Evolutionary conservation across 2,329 filamentous ascomycete genomes (phyloP).

Genomic region (Polychaeton citri): DNA sequence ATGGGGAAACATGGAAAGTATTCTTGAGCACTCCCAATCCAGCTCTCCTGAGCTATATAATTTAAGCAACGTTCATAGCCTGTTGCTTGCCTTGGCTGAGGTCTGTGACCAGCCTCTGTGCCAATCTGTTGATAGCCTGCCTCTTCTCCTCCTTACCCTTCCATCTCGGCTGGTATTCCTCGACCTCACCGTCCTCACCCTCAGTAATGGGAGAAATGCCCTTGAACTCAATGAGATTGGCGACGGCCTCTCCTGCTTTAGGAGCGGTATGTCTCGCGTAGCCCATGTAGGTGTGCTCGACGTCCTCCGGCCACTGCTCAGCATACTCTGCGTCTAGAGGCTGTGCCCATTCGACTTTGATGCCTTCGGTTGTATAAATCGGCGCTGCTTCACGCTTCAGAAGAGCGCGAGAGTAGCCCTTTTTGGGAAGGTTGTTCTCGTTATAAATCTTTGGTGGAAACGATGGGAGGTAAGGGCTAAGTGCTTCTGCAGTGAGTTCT

Average conservation of each 20-base stretch:
- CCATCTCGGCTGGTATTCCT: neutral
- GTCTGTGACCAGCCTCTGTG: neutral
- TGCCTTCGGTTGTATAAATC: slow-evolving; percentile 14
- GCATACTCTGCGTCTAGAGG: slow-evolving; percentile 25
- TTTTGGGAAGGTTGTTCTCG: slow-evolving; percentile 3
- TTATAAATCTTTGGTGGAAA: neutral
- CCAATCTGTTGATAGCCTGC: neutral
- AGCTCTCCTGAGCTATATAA: no score
- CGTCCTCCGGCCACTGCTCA: slow-evolving; percentile 18
- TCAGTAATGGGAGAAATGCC: neutral
- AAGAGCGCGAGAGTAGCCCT: slow-evolving; percentile 4
- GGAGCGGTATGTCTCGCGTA: slow-evolving; percentile 13
- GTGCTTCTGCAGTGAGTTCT: neutral
- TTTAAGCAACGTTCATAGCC: no score
- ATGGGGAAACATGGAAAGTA: no score
- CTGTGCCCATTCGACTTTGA: slow-evolving; percentile 23
- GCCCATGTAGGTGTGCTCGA: slow-evolving; percentile 19
- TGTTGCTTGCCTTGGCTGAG: no score
- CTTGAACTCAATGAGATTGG: neutral
- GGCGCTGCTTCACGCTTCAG: slow-evolving; percentile 6
- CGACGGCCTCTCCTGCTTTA: neutral
- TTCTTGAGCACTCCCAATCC: no score
- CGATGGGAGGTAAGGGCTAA: neutral
- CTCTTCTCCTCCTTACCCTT: neutral
- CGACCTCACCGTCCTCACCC: neutral